Evolutionary conservation across 2,329 filamentous ascomycete species (phyloP), one percentile per base, ranked within the genome.

Genomic region (Seiridium unicorne): DNA sequence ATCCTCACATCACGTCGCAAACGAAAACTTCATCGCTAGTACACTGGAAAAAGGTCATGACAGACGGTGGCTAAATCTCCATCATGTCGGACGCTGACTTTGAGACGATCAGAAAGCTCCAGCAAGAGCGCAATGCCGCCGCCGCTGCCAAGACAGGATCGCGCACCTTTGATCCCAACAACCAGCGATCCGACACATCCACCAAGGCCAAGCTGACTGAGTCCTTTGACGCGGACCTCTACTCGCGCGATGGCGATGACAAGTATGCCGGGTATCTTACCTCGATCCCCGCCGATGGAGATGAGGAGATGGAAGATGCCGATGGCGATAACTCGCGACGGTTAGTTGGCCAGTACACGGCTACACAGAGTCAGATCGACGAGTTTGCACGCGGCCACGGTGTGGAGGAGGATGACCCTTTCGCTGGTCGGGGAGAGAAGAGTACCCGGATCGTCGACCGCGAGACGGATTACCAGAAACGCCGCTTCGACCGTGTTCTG

Each of bases 381-480:
- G 95, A 99, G 77, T 96, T 97, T 77, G 89, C 94, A 32, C 88
- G 86, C 58, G 93, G 93, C 59, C 83, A 84, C 63, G 93, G 91
- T 48, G 92, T 94, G 34, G 94, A 96, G 73, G 94, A 97, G 77
- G 92, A 94, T 61, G 96, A 99, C 70, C 89, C 94, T 5, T 81
- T 99, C 63, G 84, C 93, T 55, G 91, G 90, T 49, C 87, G 89
- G 67, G 84, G 86, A 67, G 95, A 98, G 80, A 91, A 94, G 77
- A 91, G 92, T 74, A 93, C 90, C 60, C 89, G 94, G 69, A 98
- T 99, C 71, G 83, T 89, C 62, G 94, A 96, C 72, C 90, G 95
- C 70, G 94, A 98, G 80, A 96, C 93, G 64, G 94, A 98, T 72
- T 99, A 99, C 74, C 96, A 99, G 78, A 97, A 96, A 78, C 91